Percentiles rank a stretch among this genome's conserved stretches.
These are phyloP conservation scores for Wickerhamiella domercqiae DNA, from an alignment of 805 yeast genomes.

Conservation along the genomic window DNA sequence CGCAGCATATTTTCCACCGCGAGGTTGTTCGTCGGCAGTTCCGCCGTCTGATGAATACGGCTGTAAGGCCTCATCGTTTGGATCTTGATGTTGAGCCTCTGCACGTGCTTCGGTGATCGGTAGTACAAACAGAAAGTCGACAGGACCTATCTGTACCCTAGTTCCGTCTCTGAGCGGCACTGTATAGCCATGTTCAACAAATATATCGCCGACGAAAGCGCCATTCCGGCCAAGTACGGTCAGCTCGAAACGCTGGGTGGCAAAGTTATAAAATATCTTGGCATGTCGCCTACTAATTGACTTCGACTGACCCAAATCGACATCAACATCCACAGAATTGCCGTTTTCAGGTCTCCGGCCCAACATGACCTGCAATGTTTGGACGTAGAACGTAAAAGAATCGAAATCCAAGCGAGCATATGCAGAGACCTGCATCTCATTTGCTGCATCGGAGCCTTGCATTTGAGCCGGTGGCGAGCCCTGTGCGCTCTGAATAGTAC, in stretches of 20 bases:
- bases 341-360: constrained; percentile 75
- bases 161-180: constrained; percentile 66
- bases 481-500: too few species aligned
- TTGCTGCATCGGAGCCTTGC: constrained; percentile 10
- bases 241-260: constrained; percentile 84
- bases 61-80: neutral
- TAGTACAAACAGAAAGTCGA: constrained; percentile 71
- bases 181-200: constrained; percentile 81
- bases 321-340: constrained; percentile 48
- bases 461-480: neutral
- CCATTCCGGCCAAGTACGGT: constrained; percentile 91
- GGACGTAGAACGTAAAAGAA: constrained; percentile 86
- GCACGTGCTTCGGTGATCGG: constrained; percentile 38
- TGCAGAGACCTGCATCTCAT: constrained; percentile 26
- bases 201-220: constrained; percentile 84
- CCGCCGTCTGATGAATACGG: neutral
- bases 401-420: constrained; percentile 64
- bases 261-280: constrained; percentile 89
- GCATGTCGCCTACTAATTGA: constrained; percentile 92
- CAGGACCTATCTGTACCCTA: constrained; percentile 80
- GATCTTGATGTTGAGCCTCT: neutral
- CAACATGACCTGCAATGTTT: constrained; percentile 80
- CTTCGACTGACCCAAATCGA: constrained; percentile 80
- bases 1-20: neutral
- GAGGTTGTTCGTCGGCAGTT: neutral